A percentile compares a stretch with the other conserved stretches of the same genome.
These are phyloP conservation scores for Tolypocladium guangdongense DNA, from an alignment of 2,329 filamentous ascomycete species.

Conservation along the genomic window DNA sequence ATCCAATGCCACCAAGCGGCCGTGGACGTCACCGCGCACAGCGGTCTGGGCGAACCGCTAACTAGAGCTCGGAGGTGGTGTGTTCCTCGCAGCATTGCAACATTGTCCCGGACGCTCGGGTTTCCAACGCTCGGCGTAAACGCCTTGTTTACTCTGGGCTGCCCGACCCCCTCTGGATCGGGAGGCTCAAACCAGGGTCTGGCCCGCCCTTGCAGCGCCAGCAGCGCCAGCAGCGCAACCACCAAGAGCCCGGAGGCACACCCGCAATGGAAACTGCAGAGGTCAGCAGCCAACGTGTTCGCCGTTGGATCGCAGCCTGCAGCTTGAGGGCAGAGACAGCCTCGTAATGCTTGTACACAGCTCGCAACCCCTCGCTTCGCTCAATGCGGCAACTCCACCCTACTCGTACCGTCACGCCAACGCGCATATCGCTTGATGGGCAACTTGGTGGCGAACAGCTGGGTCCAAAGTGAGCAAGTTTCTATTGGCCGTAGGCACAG, in stretches of 20 bases:
- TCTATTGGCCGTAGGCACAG: slow-evolving; percentile 20
- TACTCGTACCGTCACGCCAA: neutral
- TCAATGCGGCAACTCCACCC: neutral
- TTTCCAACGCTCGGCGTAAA: neutral
- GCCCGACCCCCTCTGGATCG: neutral
- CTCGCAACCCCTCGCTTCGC: neutral
- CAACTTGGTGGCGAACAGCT: slow-evolving; percentile 10
- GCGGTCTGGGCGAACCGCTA: neutral
- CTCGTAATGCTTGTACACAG: neutral
- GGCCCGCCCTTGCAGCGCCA: neutral
- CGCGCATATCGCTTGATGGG: neutral
- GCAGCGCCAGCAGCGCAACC: neutral
- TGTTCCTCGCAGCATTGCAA: neutral
- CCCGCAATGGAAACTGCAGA: neutral
- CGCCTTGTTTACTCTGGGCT: neutral
- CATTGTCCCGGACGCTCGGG: neutral
- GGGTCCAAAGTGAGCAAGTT: slow-evolving; percentile 25
- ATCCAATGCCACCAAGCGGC: too few relatives aligned
- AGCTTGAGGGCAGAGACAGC: neutral
- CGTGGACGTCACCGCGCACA: too few relatives aligned
- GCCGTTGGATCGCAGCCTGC: neutral
- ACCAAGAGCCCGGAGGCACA: neutral
- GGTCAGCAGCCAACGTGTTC: neutral
- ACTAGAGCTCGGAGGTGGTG: neutral
- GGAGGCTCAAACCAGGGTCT: neutral